Percentiles rank a stretch among this genome's conserved stretches.
Conservation (phyloP, 2,329 filamentous ascomycete species). For the Colletotrichum sp. region DNA sequence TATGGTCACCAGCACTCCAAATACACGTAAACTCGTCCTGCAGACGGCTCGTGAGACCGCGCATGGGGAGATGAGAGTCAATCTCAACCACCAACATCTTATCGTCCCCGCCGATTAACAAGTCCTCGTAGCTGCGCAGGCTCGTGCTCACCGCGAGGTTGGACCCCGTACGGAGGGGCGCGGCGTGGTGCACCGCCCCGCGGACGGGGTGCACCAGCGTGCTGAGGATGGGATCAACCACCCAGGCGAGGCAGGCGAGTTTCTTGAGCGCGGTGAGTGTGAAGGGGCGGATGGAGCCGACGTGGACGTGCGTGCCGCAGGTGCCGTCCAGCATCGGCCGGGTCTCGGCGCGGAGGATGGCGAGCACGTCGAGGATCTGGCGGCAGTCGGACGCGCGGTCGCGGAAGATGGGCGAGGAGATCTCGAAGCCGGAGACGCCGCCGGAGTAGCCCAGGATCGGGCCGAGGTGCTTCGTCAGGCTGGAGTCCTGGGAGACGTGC, state of each 20-base stretch:
- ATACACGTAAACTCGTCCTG: neutral
- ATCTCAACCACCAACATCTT: neutral
- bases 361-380: neutral
- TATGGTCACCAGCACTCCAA: neutral
- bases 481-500: neutral
- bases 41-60: neutral
- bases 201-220: neutral
- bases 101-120: neutral
- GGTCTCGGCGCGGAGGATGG: neutral
- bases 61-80: neutral
- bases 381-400: neutral
- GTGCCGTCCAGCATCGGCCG: neutral
- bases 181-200: neutral
- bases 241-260: neutral
- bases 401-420: slow-evolving; percentile 2
- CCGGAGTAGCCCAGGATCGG: neutral
- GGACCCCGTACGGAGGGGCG: neutral
- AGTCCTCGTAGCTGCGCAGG: neutral
- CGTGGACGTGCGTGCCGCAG: slow-evolving; percentile 13
- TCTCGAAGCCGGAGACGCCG: neutral
- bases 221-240: neutral
- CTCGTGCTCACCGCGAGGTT: neutral
- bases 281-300: neutral
- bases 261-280: neutral
- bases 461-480: neutral